Evolutionary conservation across 1,284 basidiomycete genomes (phyloP).

Genomic region (Ustilago crameri): DNA sequence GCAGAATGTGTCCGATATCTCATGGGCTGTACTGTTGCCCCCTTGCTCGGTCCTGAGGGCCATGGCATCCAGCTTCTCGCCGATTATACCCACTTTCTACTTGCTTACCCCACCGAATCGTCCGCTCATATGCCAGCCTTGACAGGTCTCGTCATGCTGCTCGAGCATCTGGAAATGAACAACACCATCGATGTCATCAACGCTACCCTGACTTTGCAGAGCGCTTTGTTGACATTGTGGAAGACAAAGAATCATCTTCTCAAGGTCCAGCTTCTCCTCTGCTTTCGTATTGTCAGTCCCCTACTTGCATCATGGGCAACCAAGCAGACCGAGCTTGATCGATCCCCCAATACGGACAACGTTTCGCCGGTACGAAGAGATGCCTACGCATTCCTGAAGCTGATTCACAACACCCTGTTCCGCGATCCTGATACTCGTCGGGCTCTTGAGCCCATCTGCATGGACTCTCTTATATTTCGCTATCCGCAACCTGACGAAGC

Average conservation of each 20-base stretch:
- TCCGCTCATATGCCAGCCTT: slow-evolving; percentile 52
- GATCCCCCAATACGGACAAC: background rate
- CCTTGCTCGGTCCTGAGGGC: slow-evolving; percentile 26
- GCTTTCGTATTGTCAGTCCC: slow-evolving; percentile 40
- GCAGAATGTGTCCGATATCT: slow-evolving; percentile 49
- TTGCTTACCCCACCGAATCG: slow-evolving; percentile 35
- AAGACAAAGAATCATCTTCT: slow-evolving; percentile 44
- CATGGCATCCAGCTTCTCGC: slow-evolving; percentile 40
- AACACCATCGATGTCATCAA: slow-evolving; percentile 20
- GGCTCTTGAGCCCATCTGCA: slow-evolving; percentile 26
- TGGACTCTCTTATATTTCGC: slow-evolving; percentile 22
- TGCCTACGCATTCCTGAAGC: slow-evolving; percentile 8
- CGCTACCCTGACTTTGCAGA: slow-evolving; percentile 25
- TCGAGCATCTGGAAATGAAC: slow-evolving; percentile 54
- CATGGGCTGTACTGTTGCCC: slow-evolving; percentile 37
- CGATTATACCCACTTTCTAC: slow-evolving; percentile 48
- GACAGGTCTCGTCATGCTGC: slow-evolving; percentile 41
- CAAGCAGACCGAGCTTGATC: slow-evolving; percentile 15
- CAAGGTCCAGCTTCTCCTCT: slow-evolving; percentile 54
- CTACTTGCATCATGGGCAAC: slow-evolving; percentile 19
- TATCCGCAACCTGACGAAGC: slow-evolving; percentile 4
- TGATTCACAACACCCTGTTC: slow-evolving; percentile 18
- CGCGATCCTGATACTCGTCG: slow-evolving; percentile 32
- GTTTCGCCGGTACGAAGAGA: slow-evolving; percentile 2
- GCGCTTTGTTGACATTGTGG: slow-evolving; percentile 30